Base-by-base conservation (phyloP, 371 early-diverging fungal genomes). In the Syncephalastrum monosporum region DNA sequence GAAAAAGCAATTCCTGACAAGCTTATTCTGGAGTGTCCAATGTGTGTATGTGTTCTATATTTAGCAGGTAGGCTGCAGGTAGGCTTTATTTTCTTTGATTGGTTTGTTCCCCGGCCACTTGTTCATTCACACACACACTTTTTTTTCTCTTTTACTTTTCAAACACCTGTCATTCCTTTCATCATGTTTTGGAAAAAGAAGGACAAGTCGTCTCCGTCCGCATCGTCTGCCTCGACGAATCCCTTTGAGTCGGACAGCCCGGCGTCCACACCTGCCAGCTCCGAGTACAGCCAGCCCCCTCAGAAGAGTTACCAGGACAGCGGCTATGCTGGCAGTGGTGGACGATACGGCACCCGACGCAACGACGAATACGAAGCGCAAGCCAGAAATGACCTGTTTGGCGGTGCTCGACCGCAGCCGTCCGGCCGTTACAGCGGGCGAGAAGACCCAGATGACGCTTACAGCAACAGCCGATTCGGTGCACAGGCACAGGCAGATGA, bases 111-210 rank as follows among this genome's bases (percentile, higher is more conserved):
- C 38, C 38, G 10, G 38, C 38, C 10, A 8, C 38, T 12, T 33
- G 0, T 7, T 29, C 0, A 33, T 33, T 33, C 38, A 33, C 38
- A 33, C 38, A 33, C 38, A 6, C 38, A 33, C 38, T 5, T 1
- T 12, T 33, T 33, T 33, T 10, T 33, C 10, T 33, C 10, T 10
- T 33, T 33, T 6, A 33, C 6, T 10, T 33, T 33, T 33, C 8
- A 10, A 33, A 33, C 38, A 33, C 38, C 38, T 33, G 38, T 33
- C 38, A 33, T 46, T 46, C 47, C 47, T 19, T 46, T 23, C 59
- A 59, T 46, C 59, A 59, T 59, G 59, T 65, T 65, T 38, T 65
- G 61, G 65, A 65, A 54, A 50, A 60, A 60, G 42, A 65, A 65
- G 41, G 61, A 65, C 15, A 65, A 65, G 27, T 24, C 43, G 41